Base-by-base conservation (phyloP, 768 basidiomycete species). In the Rhizopogon vesiculosus region DNA sequence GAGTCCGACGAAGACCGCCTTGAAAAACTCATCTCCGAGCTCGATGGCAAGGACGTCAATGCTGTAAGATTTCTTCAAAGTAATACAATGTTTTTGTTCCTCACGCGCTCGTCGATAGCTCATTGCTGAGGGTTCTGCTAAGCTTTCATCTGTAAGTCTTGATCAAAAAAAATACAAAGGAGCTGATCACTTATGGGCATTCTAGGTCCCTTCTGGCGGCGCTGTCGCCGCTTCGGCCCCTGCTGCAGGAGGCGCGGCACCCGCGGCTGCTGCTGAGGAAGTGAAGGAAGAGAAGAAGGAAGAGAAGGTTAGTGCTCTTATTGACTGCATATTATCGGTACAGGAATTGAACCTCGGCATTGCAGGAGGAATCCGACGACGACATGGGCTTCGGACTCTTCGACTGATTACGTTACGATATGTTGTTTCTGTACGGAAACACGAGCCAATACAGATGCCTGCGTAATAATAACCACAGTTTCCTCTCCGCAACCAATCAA, bases 311-410 rank as follows among this genome's bases (percentile, higher is more conserved):
- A 31, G 81, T 76, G 13, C 25, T 28, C 44, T 41, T 5, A 45
- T 58, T 39, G 39, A 42, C 9, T 0, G 3, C 46, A 15, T 49
- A 25, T 45, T 49, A 25, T 45, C 56, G 3, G 50, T 35, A 5
- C 13, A 18, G 35, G 51, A 57, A 42, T 61, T 56, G 2, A 40
- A 52, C 42, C 44, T 29, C 42, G 35, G 28, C 18, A 29, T 39
- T 59, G 54, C 69, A 93, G 88, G 89, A 92, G 76, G 92, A 95
- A 72, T 92, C 90, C 54, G 93, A 96, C 81, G 95, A 97, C 65
- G 95, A 97, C 77, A 97, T 97, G 93, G 93, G 94, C 80, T 98
- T 98, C 76, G 94, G 94, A 78, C 83, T 97, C 61, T 97, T 97
- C 81, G 94, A 97, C 80, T 97, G 86, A 80, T 57, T 60, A 40